These are phyloP conservation scores for Ascocoryne sarcoides DNA, from an alignment of 2,329 filamentous ascomycete species.

Conservation along the genomic window DNA sequence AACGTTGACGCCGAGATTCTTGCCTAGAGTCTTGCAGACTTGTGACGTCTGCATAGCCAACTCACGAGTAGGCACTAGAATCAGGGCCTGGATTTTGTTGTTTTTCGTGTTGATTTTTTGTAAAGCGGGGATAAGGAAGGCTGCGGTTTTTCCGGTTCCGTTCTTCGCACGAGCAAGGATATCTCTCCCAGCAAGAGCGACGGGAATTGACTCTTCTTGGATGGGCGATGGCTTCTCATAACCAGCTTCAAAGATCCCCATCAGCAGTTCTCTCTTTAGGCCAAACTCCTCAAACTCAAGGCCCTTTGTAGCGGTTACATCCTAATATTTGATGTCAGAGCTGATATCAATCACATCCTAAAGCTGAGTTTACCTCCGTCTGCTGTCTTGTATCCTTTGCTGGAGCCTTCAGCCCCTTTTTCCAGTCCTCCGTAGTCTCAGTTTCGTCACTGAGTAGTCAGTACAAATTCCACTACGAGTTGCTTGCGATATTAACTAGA, in stretches of 20 bases:
- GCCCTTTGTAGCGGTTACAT: conserved; percentile 97
- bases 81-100: conserved; percentile 91
- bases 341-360: not conserved
- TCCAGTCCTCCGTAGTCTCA: conserved; percentile 56
- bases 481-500: conserved; percentile 2
- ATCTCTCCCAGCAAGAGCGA: conserved; percentile 89
- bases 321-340: conserved; percentile 41
- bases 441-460: conserved; percentile 1
- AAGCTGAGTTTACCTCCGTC: conserved; percentile 54
- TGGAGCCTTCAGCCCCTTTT: conserved; percentile 62
- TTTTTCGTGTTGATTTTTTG: conserved; percentile 96
- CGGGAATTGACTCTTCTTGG: conserved; percentile 97
- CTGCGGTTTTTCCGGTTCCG: conserved; percentile 95
- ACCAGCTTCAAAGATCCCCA: conserved; percentile 98
- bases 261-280: conserved; percentile 88
- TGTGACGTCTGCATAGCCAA: conserved; percentile 97
- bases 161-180: conserved; percentile 97
- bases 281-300: conserved; percentile 97
- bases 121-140: conserved; percentile 91
- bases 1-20: conserved; percentile 93
- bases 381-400: conserved; percentile 69
- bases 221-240: conserved; percentile 99
- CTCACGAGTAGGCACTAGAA: conserved; percentile 93
- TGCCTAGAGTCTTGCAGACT: conserved; percentile 96
- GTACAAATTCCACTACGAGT: not conserved